Evolutionary conservation across 2,329 filamentous ascomycete genomes (phyloP), one percentile per base, ranked within the genome.

Genomic region (Penicillium sp.): DNA sequence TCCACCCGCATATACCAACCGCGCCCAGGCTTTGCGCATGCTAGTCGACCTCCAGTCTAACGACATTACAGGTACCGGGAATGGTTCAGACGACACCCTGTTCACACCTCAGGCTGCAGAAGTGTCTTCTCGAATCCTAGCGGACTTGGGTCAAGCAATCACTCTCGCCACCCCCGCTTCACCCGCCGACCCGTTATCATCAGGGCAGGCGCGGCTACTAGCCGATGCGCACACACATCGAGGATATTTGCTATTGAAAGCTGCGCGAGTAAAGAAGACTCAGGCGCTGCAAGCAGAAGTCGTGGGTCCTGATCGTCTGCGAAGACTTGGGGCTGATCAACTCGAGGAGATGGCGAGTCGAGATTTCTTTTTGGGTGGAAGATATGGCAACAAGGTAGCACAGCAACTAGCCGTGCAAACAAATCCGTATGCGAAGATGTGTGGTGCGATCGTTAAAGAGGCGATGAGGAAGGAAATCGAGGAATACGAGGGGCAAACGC

Each of bases 381-480:
- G 78, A 43, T 85, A 81, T 69, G 84, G 84, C 1, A 85, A 85
- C 68, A 78, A 81, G 55, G 75, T 83, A 24, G 84, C 82, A 44
- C 77, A 80, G 64, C 80, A 83, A 63, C 74, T 86, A 73, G 82
- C 82, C 14, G 83, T 86, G 16, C 76, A 81, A 69, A 85, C 83
- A 48, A 86, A 86, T 73, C 84, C 84, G 29, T 85, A 86, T 72
- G 83, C 83, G 31, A 86, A 85, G 72, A 80, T 86, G 74, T 86
- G 84, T 70, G 84, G 84, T 5, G 82, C 78, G 1, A 86, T 86
- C 68, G 84, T 86, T 11, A 82, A 81, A 73, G 82, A 86, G 70
- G 84, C 84, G 14, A 73, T 86, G 73, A 78, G 71, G 63, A 82
- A 83, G 69, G 84, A 86, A 71, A 74, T 79, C 19, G 19, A 83